A percentile compares a stretch with the other conserved stretches of the same genome.
phyloP scores from a whole-genome alignment of 495 filamentous ascomycete species.

The Daldinia grandis region DNA sequence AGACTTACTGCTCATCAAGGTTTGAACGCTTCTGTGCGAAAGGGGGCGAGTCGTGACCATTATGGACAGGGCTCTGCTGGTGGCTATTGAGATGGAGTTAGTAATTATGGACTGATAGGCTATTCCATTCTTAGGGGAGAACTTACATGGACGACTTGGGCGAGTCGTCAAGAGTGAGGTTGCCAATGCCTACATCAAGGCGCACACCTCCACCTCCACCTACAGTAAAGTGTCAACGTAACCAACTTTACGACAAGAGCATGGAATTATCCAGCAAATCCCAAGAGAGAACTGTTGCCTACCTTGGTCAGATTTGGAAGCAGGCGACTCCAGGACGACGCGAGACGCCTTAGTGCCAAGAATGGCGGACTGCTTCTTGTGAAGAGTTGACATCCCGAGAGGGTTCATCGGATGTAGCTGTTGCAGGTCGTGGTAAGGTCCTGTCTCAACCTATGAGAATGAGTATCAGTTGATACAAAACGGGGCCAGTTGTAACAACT shows the following conservation, averaged over 20 bases:
- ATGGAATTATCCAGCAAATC: background rate
- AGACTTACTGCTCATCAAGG: constrained; percentile 16
- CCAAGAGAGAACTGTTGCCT: constrained; percentile 1
- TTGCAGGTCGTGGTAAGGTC: background rate
- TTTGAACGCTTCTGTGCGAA: background rate
- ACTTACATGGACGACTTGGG: constrained; percentile 5
- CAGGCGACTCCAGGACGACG: background rate
- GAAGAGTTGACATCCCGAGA: constrained; percentile 18
- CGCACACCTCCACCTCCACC: constrained; percentile 20
- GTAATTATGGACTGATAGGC: background rate
- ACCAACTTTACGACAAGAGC: background rate
- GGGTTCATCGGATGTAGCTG: background rate
- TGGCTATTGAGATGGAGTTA: constrained; percentile 9
- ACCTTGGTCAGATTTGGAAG: constrained; percentile 33
- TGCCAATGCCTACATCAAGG: constrained; percentile 16
- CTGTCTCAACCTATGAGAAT: constrained; percentile 2
- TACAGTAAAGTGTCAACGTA: constrained; percentile 14
- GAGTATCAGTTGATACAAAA: background rate
- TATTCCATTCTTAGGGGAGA: background rate
- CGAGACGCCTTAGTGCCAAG: constrained; percentile 2
- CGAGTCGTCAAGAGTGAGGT: constrained; percentile 15
- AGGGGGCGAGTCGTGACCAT: background rate
- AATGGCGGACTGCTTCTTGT: constrained; percentile 29
- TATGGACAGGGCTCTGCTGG: background rate
- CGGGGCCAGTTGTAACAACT: background rate